Evolutionary conservation across 2,329 filamentous ascomycete species (phyloP).

Genomic region (Penicillium fuscoglaucum): DNA sequence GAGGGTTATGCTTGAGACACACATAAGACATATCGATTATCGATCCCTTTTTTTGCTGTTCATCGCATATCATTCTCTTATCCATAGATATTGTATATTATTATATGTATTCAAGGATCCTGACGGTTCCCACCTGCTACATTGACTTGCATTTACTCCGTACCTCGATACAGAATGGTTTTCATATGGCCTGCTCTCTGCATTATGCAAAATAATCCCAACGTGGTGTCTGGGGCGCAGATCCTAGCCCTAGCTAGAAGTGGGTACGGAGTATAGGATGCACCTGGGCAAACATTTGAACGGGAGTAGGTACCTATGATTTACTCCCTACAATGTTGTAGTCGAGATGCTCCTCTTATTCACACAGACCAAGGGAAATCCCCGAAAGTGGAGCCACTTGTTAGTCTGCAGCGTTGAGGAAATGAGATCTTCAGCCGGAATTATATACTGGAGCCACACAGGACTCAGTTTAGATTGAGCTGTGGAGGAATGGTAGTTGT

Average conservation of each 20-base stretch:
- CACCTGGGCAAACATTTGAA: background rate
- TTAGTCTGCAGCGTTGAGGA: background rate
- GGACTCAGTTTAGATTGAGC: background rate
- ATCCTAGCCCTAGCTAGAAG: background rate
- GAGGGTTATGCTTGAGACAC: background rate
- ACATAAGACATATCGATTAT: no score
- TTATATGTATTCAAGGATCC: background rate
- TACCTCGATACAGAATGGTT: background rate
- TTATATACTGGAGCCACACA: background rate
- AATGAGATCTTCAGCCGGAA: background rate
- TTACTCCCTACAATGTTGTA: background rate
- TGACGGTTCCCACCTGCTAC: background rate
- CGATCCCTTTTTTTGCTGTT: background rate
- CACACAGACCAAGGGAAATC: background rate
- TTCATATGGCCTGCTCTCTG: background rate
- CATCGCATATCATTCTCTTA: background rate
- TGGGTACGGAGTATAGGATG: background rate
- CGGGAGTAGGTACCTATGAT: background rate
- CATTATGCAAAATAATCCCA: background rate
- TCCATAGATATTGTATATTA: background rate
- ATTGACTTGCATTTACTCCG: background rate
- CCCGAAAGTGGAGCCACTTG: constrained; percentile 9
- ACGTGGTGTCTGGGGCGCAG: constrained; percentile 1
- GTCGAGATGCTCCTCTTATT: background rate
- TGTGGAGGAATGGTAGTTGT: background rate